Evolutionary conservation across 2,329 filamentous ascomycete species (phyloP).

Genomic region (Trichoderma koningiopsis): DNA sequence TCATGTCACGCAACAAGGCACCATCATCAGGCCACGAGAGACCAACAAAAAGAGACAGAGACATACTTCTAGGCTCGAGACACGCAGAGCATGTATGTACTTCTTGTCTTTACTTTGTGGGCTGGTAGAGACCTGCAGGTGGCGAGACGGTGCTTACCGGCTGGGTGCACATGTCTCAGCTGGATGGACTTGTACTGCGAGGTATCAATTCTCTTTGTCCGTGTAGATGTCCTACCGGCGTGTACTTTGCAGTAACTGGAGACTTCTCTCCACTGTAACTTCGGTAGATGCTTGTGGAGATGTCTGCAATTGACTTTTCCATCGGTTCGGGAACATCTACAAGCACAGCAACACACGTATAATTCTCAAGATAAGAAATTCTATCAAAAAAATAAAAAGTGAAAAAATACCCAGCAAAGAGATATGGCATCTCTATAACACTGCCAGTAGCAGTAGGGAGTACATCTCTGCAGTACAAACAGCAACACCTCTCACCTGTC

Average conservation of each 20-base stretch:
- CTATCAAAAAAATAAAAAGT: background rate
- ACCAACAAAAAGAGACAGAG: background rate
- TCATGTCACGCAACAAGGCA: background rate
- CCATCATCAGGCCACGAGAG: background rate
- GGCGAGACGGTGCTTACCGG: background rate
- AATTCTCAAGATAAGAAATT: background rate
- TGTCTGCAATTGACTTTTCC: background rate
- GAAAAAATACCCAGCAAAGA: background rate
- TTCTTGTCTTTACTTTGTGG: background rate
- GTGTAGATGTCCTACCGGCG: background rate
- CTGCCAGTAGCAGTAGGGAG: background rate
- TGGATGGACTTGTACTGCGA: background rate
- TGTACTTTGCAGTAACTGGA: background rate
- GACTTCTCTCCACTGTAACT: background rate
- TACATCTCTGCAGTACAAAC: background rate
- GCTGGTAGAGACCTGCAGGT: background rate
- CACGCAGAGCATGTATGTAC: background rate
- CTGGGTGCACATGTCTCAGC: background rate
- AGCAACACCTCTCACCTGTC: background rate
- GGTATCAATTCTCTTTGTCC: background rate
- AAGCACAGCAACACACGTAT: background rate
- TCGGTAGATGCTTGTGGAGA: background rate
- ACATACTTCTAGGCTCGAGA: too few species aligned
- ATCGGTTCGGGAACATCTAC: background rate
- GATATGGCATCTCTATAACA: background rate